Evolutionary conservation across 176 grass and related monocot genomes (phyloP), one percentile per base, ranked within the genome.

Genomic region (Bolboschoenus planiculmis): DNA sequence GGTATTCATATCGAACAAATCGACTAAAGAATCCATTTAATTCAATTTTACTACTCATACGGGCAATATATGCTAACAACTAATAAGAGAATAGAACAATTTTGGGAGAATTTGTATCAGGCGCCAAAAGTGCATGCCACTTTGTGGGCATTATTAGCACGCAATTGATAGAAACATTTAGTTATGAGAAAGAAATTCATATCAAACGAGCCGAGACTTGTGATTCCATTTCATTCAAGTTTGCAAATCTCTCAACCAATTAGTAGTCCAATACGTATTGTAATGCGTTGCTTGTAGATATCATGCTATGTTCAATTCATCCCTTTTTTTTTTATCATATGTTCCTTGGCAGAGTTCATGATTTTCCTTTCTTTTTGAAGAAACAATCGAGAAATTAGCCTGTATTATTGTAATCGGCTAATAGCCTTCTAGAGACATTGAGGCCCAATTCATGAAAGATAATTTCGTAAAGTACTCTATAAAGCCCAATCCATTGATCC

Each of bases 91-190:
- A n/a, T n/a, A n/a, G n/a, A n/a, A n/a, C n/a, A n/a, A n/a, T n/a
- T n/a, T n/a, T n/a, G n/a, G n/a, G n/a, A n/a, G n/a, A n/a, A n/a
- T n/a, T n/a, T n/a, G n/a, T 50, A 14, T 50, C 47, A 50, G 11
- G 11, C 11, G 47, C 14, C 13, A 65, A 34, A 64, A 64, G 10
- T 65, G 30, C 31, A 36, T 65, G 15, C 4, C 62, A 18, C 11
- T 65, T 65, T 65, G 4, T 65, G 15, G 5, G 31, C 14, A 65
- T 3, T 36, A 36, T 18, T 35, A 65, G 18, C 14, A 34, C 11
- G 4, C 23, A 65, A 35, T 2, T 60, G 7, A 82, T 75, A 79
- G 86, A 88, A 86, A 88, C 15, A n/a, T n/a, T 78, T 65, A 84
- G 14, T 85, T 64, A 56, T 63, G 48, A 58, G 14, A n/a, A n/a